Percentiles rank a stretch among this genome's conserved stretches.
phyloP scores from a whole-genome alignment of 345 rosid genomes.

The Pseudoturritis turrita region DNA sequence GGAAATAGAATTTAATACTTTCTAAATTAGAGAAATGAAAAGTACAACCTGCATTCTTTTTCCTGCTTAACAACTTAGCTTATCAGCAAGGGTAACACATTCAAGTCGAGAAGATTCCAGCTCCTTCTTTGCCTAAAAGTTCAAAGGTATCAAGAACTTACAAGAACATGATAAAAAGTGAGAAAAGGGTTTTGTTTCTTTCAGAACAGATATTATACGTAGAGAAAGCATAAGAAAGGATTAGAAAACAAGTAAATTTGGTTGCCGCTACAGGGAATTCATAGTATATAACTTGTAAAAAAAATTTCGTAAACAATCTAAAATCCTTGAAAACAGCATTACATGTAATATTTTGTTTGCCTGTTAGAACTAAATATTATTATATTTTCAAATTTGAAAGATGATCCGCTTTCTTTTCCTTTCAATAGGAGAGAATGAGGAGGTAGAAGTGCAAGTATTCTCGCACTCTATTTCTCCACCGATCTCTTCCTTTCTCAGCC shows the following conservation, averaged over 20 bases:
- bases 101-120: conserved; percentile 55
- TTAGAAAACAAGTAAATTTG: not conserved
- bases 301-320: too few species aligned
- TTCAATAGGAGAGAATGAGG: too few species aligned
- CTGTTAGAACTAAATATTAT: too few species aligned
- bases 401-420: too few species aligned
- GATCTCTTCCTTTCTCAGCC: too few species aligned
- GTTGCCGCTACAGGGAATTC: not conserved
- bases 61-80: conserved; percentile 36
- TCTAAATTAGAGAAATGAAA: not conserved
- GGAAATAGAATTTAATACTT: too few species aligned
- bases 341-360: too few species aligned
- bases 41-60: conserved; percentile 56
- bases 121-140: conserved; percentile 48
- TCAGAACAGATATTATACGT: not conserved
- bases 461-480: too few species aligned
- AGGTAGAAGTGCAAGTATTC: too few species aligned
- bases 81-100: conserved; percentile 46
- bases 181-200: not conserved
- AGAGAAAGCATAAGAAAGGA: conserved; percentile 7
- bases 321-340: too few species aligned
- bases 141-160: not conserved
- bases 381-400: too few species aligned
- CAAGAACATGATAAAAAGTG: conserved; percentile 2
- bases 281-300: too few species aligned